Base-by-base conservation (phyloP, 2,329 filamentous ascomycete genomes). In the Calcarisporium arbuscula region DNA sequence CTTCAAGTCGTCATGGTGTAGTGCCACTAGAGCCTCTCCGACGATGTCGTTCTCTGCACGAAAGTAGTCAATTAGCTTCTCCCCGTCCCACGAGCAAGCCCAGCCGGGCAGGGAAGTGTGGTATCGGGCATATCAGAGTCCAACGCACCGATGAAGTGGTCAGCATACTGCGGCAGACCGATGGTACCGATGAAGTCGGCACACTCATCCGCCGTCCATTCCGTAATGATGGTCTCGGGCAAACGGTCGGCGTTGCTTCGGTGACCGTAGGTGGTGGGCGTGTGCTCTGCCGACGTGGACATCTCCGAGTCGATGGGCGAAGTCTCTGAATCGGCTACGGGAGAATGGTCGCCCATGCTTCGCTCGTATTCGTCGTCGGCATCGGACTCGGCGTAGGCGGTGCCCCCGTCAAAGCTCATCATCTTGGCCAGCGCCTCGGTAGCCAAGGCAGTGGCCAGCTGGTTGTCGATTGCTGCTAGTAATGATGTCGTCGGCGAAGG, bases 1-100 rank as follows among this genome's bases (percentile, higher is more conserved):
- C 62, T 94, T 95, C 50, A 98, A 68, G 56, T 96, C 90, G 38
- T 94, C 85, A 56, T 96, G 92, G 44, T 85, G 82, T 44, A 98
- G 67, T 26, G 86, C 86, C 38, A 95, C 78, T 43, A 98, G 68
- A 34, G 86, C 90, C 57, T 96, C 88, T 45, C 92, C 92, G 23
- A 89, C 82, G 49, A 98, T 94, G 44, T 87, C 88, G 55, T 98
- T 94, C 53, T 95, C 92, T 92, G 57, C 34, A 18, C 18, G 28
- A 26, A 39, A 51, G 47, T 43, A 54, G 46, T 25, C 29, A 18
- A 23, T 40, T 32, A 40, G 38, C 28, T 19, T 10, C 30, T 22
- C 15, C 14, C 4, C 26, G 15, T 30, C 18, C 18, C 17, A 20
- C 22, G 15, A 16, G n/a, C 28, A 18, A 27, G 8, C 6, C n/a